These are phyloP conservation scores for Septoria petroselini DNA, from an alignment of 2,329 filamentous ascomycete genomes.

Conservation along the genomic window DNA sequence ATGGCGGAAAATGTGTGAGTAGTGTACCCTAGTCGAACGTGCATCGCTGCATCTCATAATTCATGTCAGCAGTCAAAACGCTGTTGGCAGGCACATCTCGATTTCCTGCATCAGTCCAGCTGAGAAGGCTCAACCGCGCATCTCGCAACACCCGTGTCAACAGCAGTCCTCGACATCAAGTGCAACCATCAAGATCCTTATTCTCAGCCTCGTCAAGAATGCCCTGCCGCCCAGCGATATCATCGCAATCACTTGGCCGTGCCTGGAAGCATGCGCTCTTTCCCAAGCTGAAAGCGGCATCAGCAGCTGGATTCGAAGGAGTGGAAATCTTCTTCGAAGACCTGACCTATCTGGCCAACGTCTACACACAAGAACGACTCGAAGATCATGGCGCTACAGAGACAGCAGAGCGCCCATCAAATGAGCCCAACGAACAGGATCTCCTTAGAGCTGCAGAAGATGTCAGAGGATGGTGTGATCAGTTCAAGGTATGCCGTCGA, in stretches of 20 bases:
- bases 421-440: constrained; percentile 29
- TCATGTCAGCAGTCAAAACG: neutral
- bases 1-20: neutral
- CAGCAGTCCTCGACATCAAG: neutral
- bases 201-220: too few relatives aligned
- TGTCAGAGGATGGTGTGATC: constrained; percentile 57
- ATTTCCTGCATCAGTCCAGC: neutral
- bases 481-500: constrained; percentile 37
- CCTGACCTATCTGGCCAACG: constrained; percentile 57
- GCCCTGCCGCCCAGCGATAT: constrained; percentile 62
- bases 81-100: neutral
- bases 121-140: too few relatives aligned
- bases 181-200: neutral
- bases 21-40: constrained; percentile 2
- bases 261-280: constrained; percentile 67
- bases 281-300: constrained; percentile 66
- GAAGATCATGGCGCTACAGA: constrained; percentile 35
- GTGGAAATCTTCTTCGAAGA: constrained; percentile 79
- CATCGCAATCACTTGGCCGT: constrained; percentile 72
- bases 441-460: constrained; percentile 55
- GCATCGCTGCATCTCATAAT: neutral
- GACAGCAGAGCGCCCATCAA: constrained; percentile 37
- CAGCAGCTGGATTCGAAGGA: constrained; percentile 59
- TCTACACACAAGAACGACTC: constrained; percentile 37
- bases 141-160: too few relatives aligned